Evolutionary conservation across 805 yeast genomes (phyloP).

Genomic region (Cyberlindnera bimundalis): DNA sequence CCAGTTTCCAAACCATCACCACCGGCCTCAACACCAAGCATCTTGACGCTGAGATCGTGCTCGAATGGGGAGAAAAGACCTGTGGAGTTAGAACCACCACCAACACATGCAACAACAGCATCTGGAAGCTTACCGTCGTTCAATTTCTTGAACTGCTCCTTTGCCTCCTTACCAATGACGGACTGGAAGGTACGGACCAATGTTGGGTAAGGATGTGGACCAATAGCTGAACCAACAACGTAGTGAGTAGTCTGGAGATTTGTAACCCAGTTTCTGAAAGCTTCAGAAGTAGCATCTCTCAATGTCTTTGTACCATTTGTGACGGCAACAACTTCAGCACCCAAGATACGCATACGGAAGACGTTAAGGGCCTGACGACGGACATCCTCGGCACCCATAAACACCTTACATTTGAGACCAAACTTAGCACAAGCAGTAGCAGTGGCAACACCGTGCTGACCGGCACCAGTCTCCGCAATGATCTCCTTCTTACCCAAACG

Average conservation of each 20-base stretch:
- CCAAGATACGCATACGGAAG: conserved; percentile 93
- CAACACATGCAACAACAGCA: conserved; percentile 96
- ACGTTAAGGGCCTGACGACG: conserved; percentile 98
- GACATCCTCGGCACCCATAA: conserved; percentile 99
- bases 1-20: conserved; percentile 92
- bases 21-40: conserved; percentile 97
- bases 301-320: conserved; percentile 92
- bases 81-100: conserved; percentile 97
- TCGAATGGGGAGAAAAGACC: conserved; percentile 97
- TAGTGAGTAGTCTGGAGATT: conserved; percentile 84
- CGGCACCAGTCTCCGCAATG: conserved; percentile 91
- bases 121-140: conserved; percentile 86
- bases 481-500: conserved; percentile 73
- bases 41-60: conserved; percentile 67
- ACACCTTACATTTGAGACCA: conserved; percentile 90
- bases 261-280: conserved; percentile 94
- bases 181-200: conserved; percentile 97
- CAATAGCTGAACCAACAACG: conserved; percentile 97
- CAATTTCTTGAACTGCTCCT: conserved; percentile 77
- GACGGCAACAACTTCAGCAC: conserved; percentile 93
- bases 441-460: conserved; percentile 91
- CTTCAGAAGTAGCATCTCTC: conserved; percentile 98
- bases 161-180: conserved; percentile 93
- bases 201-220: conserved; percentile 99
- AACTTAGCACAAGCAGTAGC: conserved; percentile 92